Percentiles rank a stretch among this genome's conserved stretches.
Conservation (phyloP, 257 asterid species). For the Solanum ossicruentum region DNA sequence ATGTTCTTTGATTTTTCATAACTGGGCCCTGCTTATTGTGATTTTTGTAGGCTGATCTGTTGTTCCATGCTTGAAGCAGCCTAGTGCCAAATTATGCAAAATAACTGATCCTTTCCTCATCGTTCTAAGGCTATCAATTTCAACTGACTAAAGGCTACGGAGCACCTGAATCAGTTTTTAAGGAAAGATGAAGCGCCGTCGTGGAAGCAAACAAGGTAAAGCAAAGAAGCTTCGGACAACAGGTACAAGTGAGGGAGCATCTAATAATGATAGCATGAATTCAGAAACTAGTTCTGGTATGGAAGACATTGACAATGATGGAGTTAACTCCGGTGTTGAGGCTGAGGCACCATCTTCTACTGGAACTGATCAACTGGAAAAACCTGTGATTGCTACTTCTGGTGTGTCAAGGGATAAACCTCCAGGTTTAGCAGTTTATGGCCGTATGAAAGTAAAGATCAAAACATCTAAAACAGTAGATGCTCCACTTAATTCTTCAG, state of each 20-base stretch:
- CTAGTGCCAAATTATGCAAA: background rate
- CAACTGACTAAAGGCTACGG: background rate
- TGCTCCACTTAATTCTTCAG: constrained; percentile 39
- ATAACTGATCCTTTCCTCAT: background rate
- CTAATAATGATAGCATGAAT: constrained; percentile 34
- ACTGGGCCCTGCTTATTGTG: background rate
- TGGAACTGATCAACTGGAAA: constrained; percentile 25
- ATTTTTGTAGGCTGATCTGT: background rate
- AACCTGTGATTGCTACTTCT: constrained; percentile 12
- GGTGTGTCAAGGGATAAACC: constrained; percentile 30
- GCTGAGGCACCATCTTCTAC: constrained; percentile 47
- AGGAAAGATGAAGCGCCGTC: constrained; percentile 55
- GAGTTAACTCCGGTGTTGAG: constrained; percentile 54
- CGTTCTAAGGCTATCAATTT: background rate
- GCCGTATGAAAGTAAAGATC: constrained; percentile 83
- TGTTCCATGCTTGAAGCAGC: background rate
- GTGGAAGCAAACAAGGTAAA: constrained; percentile 65
- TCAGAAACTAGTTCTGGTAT: constrained; percentile 38
- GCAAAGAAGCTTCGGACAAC: constrained; percentile 43
- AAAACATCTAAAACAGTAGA: constrained; percentile 67
- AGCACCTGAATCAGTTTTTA: background rate
- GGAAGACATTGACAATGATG: constrained; percentile 61
- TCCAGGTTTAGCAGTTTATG: constrained; percentile 47
- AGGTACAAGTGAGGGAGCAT: constrained; percentile 32
- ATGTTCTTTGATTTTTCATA: background rate